Evolutionary conservation across 352 stramenopile species (phyloP), one percentile per base, ranked within the genome.

Genomic region (Phytophthora sansomeana): DNA sequence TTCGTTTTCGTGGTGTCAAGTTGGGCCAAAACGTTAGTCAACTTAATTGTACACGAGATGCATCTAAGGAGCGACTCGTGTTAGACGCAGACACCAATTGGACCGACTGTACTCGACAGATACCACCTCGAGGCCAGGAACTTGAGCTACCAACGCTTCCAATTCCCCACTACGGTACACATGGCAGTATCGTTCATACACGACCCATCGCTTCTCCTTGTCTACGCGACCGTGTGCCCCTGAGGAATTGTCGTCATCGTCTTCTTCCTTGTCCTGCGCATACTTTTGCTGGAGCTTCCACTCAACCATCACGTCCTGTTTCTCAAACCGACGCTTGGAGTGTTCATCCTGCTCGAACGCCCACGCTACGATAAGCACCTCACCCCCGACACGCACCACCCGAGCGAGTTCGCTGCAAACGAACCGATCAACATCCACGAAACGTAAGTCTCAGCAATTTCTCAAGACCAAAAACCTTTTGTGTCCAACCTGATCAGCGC

Each of bases 281-380:
- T 91, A 93, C 47, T 93, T 95, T n/a, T 91, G 72, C 63, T 95
- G 87, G 4, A 95, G 75, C 53, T 95, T 95, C 85, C 83, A 93
- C 69, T 95, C 81, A 42, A 93, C 87, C 75, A 93, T 90, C 36
- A 93, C 87, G 50, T 95, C 87, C 54, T 93, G 85, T 55, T 82
- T 47, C 16, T 90, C 75, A 60, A 95, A 95, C 52, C 77, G 74
- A 5, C 87, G 78, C 69, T 93, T 95, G 13, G 87, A 95, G 4
- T 71, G 63, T 67, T 73, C 73, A 48, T 95, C 87, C 59, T 96
- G 87, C 58, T 96, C 85, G 30, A 94, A 94, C 10, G 87, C 85
- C 85, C 87, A 96, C 9, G 81, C 87, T 13, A 94, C 84, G 44
- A 96, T 77, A 28, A 81, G 75, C 17, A 96, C 51, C 0, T 74